A percentile compares a stretch with the other conserved stretches of the same genome.
phyloP scores from a whole-genome alignment of 805 yeast species.

The Metschnikowia bowlesiae region DNA sequence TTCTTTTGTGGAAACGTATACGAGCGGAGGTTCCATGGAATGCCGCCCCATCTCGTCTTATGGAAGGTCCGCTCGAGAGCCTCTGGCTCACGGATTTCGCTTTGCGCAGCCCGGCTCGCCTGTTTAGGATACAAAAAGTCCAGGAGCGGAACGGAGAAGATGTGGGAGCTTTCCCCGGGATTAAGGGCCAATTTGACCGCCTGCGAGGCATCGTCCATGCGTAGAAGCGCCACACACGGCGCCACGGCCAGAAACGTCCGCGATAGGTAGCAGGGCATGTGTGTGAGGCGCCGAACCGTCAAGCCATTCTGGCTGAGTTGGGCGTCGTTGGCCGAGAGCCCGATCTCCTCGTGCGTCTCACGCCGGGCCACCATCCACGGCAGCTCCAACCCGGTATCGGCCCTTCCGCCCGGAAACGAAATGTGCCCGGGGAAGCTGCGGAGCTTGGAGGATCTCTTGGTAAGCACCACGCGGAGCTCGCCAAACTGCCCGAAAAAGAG shows the following conservation, averaged over 20 bases:
- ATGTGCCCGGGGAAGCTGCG: slow-evolving; percentile 83
- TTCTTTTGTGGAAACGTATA: slow-evolving; percentile 56
- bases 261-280: slow-evolving; percentile 75
- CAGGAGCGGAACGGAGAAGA: slow-evolving; percentile 64
- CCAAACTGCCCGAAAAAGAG: slow-evolving; percentile 70
- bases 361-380: slow-evolving; percentile 75
- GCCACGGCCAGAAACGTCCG: slow-evolving; percentile 78
- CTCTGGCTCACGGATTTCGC: slow-evolving; percentile 27
- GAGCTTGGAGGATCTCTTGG: slow-evolving; percentile 68
- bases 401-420: slow-evolving; percentile 91
- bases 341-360: slow-evolving; percentile 86
- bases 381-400: slow-evolving; percentile 61
- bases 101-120: slow-evolving; percentile 2
- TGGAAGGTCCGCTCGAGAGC: slow-evolving; percentile 30
- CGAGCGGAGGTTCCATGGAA: slow-evolving; percentile 62
- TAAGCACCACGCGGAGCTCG: slow-evolving; percentile 72
- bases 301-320: slow-evolving; percentile 48
- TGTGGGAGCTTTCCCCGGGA: slow-evolving; percentile 72
- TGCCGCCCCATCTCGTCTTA: slow-evolving; percentile 62
- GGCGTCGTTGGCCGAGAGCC: slow-evolving; percentile 49
- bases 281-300: slow-evolving; percentile 53
- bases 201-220: slow-evolving; percentile 23
- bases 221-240: slow-evolving; percentile 70
- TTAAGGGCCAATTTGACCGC: slow-evolving; percentile 47
- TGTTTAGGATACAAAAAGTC: slow-evolving; percentile 46